phyloP scores from a whole-genome alignment of 306 rosid genomes.

The Cicer judaicum region DNA sequence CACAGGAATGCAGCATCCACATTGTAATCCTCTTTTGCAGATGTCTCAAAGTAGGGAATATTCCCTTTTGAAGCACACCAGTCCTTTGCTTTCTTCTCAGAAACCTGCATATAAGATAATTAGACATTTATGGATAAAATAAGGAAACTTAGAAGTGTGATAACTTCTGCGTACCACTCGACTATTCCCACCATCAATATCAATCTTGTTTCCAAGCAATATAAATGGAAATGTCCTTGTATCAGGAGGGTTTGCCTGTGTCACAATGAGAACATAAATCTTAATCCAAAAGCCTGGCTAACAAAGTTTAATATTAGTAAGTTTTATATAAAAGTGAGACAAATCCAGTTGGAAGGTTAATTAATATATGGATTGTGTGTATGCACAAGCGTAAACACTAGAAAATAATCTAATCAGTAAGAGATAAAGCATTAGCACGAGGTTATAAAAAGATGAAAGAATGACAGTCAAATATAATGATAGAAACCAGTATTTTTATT shows the following conservation, averaged over 20 bases:
- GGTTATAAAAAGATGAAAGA: conserved; percentile 13
- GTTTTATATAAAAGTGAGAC: conserved; percentile 29
- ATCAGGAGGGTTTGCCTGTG: conserved; percentile 80
- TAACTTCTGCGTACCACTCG: conserved; percentile 76
- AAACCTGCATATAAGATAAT: conserved; percentile 64
- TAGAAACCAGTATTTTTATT: neutral
- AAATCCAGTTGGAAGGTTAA: conserved; percentile 14
- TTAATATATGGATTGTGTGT: neutral
- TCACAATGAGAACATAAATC: conserved; percentile 37
- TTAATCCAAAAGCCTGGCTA: conserved; percentile 25
- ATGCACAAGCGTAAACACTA: neutral
- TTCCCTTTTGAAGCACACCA: conserved; percentile 92
- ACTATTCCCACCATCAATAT: conserved; percentile 98
- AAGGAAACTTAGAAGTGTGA: conserved; percentile 21
- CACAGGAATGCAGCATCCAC: conserved; percentile 87
- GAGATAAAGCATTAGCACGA: conserved; percentile 6
- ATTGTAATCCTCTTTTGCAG: conserved; percentile 93
- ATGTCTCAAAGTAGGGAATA: conserved; percentile 91
- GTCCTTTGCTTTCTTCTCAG: conserved; percentile 94
- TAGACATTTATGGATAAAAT: conserved; percentile 37
- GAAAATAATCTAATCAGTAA: conserved; percentile 1
- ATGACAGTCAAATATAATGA: conserved; percentile 1
- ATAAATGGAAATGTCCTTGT: conserved; percentile 83
- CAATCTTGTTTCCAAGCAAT: conserved; percentile 95
- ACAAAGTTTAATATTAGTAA: conserved; percentile 7